Evolutionary conservation across 1,284 basidiomycete genomes (phyloP), one percentile per base, ranked within the genome.

Genomic region (Puccinia triticina): DNA sequence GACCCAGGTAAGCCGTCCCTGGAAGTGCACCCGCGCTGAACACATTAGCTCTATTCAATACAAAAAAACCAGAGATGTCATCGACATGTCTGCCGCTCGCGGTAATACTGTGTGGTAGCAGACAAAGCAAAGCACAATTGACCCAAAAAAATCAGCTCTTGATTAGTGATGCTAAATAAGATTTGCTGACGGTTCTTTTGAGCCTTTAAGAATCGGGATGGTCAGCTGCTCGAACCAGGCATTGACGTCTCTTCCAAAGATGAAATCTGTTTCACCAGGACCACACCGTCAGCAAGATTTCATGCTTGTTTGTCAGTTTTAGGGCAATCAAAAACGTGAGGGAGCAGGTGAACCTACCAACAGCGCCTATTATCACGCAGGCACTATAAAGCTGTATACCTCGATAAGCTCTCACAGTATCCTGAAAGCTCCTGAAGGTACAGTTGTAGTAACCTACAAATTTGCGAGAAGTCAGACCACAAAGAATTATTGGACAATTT

Each of bases 371-470:
- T 50, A 81, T 81, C 55, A 59, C 40, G 64, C 53, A 81, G 55
- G 55, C 34, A 59, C 69, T 73, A 57, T 59, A 81, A 14, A 73
- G n/a, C 18, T 72, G 69, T 16, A 43, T 61, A 1, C 78, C 78
- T 43, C 34, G 50, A 64, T 81, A 64, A 26, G 69, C 55, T 61
- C 69, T 73, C 5, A 81, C 32, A 14, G 78, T 81, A 73, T 81
- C 78, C 43, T 81, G 78, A 37, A 61, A 81, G 50, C 78, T 81
- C 23, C n/a, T 73, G 40, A 81, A 81, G 12, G 29, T 26, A 43
- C 78, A 81, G 43, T 11, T 61, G 55, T 81, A 73, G 71, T 18
- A 81, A 12, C 53, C 78, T 81, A 46, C 1, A 53, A 11, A 55
- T n/a, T 4, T 10, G 10, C 16, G 55, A 76, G 55, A 73, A 14